phyloP scores from a whole-genome alignment of 176 grass and related monocot species.

The Musa itinerans region DNA sequence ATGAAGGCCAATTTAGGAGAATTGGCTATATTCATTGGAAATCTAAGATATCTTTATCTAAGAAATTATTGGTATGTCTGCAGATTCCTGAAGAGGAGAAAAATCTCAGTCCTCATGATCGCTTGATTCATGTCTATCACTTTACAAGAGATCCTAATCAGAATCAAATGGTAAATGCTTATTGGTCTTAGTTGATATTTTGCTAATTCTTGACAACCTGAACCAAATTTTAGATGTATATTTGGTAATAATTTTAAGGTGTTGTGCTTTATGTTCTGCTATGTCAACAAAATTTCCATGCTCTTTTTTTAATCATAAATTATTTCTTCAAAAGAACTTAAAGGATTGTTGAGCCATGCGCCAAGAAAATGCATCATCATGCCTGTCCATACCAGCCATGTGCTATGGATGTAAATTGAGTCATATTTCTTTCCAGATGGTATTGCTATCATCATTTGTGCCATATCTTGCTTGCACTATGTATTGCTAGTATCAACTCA shows the following conservation, averaged over 20 bases:
- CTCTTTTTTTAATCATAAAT: neutral
- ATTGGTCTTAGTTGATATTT: neutral
- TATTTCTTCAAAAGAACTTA: neutral
- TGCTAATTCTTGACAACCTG: neutral
- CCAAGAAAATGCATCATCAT: neutral
- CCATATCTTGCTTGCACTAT: neutral
- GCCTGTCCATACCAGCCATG: neutral
- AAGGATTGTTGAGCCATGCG: no score
- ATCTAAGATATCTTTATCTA: neutral
- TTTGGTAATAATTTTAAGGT: neutral
- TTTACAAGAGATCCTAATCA: conserved; percentile 42
- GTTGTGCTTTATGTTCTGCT: neutral
- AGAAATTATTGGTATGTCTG: neutral
- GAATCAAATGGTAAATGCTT: conserved; percentile 17
- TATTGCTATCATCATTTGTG: neutral
- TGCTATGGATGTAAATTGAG: neutral
- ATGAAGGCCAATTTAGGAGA: neutral
- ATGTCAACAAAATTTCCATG: no score
- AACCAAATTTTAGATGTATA: neutral
- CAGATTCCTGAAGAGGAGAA: conserved; percentile 57
- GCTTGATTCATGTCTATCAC: conserved; percentile 61
- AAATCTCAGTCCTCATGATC: conserved; percentile 36
- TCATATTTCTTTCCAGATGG: neutral
- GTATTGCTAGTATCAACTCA: no score
- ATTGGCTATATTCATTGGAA: neutral